phyloP scores from a whole-genome alignment of 169 alveolate genomes.

The Eimeria sp. region DNA sequence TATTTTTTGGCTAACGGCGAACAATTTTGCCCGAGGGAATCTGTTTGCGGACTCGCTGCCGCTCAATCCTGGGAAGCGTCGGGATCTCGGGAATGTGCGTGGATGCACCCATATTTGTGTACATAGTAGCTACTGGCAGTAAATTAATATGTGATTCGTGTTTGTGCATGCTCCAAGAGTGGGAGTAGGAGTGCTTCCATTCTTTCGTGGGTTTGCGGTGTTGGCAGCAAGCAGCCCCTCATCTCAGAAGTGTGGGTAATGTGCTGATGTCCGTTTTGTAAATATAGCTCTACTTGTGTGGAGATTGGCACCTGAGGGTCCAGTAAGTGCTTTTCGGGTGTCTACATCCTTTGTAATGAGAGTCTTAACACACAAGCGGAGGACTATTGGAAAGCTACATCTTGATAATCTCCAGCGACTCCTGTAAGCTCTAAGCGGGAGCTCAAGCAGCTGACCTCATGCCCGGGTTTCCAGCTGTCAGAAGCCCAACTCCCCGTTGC shows the following conservation, averaged over 20 bases:
- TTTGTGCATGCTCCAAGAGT: background rate
- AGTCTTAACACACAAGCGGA: too few species aligned
- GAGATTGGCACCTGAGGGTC: background rate
- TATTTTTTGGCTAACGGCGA: background rate
- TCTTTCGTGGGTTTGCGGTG: too few species aligned
- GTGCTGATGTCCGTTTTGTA: background rate
- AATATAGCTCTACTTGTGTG: background rate
- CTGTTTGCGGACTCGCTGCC: background rate
- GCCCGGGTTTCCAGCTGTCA: background rate
- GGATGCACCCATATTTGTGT: background rate
- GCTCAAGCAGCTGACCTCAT: background rate
- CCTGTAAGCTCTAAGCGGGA: too few species aligned
- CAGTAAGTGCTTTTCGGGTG: background rate
- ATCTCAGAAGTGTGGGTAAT: background rate
- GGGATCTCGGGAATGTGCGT: background rate
- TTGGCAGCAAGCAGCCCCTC: too few species aligned
- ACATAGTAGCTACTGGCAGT: background rate
- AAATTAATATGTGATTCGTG: background rate
- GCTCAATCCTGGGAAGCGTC: too few species aligned
- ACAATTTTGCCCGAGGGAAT: background rate
- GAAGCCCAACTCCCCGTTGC: background rate
- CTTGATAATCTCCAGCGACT: too few species aligned
- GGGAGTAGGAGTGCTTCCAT: background rate
- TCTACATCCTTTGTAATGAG: too few species aligned
- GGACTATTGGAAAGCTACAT: too few species aligned